phyloP scores from a whole-genome alignment of 2,329 filamentous ascomycete species.

The Nothophoma quercina region DNA sequence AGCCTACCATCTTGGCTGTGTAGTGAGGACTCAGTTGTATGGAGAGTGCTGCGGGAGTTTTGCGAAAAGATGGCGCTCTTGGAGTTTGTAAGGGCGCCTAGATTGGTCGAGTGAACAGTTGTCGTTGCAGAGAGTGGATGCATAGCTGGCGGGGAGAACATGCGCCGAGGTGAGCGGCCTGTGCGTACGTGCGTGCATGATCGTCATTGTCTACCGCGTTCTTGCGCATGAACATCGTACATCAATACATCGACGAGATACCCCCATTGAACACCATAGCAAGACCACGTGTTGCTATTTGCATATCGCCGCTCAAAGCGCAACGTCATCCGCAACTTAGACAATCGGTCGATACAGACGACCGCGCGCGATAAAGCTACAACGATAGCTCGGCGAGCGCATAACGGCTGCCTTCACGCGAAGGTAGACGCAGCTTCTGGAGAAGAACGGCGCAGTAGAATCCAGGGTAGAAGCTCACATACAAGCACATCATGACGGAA shows the following conservation, averaged over 20 bases:
- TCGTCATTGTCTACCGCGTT: constrained; percentile 17
- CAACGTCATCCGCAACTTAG: too few species aligned
- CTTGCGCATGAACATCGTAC: constrained; percentile 6
- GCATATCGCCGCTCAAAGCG: not conserved
- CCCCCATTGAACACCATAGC: not conserved
- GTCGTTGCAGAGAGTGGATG: constrained; percentile 11
- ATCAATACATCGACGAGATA: not conserved
- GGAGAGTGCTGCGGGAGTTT: not conserved
- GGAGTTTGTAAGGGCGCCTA: not conserved
- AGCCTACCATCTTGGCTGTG: constrained; percentile 22
- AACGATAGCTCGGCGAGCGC: not conserved
- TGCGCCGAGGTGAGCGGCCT: constrained; percentile 17
- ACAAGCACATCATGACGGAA: constrained; percentile 52
- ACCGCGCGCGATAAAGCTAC: not conserved
- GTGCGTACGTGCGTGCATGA: constrained; percentile 20
- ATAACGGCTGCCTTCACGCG: not conserved
- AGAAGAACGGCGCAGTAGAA: not conserved
- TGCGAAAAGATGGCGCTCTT: not conserved
- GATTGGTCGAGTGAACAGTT: constrained; percentile 10
- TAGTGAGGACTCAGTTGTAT: not conserved
- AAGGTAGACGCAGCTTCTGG: not conserved
- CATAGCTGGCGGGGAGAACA: constrained; percentile 17
- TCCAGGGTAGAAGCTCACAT: not conserved
- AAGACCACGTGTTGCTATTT: not conserved
- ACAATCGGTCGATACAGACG: not conserved